These are phyloP conservation scores for Xylaria sp. DNA, from an alignment of 2,329 filamentous ascomycete species.

Conservation along the genomic window DNA sequence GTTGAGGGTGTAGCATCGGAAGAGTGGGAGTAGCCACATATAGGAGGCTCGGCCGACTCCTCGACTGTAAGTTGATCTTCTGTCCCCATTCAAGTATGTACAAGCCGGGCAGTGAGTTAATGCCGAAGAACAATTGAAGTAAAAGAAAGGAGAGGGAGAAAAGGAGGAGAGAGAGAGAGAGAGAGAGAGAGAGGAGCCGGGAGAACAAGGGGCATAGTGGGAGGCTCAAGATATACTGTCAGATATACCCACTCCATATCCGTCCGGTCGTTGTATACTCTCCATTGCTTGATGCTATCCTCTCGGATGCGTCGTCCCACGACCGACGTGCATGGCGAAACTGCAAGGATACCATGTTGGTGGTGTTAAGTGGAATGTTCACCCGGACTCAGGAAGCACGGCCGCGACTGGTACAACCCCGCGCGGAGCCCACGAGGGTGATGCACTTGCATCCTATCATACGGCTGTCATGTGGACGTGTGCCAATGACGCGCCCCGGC, in stretches of 20 bases:
- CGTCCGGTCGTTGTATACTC: not conserved
- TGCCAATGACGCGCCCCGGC: slow-evolving; percentile 25
- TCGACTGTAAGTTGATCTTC: slow-evolving; percentile 41
- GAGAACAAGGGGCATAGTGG: slow-evolving; percentile 20
- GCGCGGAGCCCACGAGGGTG: slow-evolving; percentile 24
- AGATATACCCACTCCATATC: slow-evolving; percentile 1
- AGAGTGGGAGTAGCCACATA: slow-evolving; percentile 36
- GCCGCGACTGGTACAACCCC: slow-evolving; percentile 25
- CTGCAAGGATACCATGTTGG: slow-evolving; percentile 11
- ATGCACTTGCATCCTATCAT: slow-evolving; percentile 19
- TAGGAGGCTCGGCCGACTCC: slow-evolving; percentile 45
- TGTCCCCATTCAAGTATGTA: slow-evolving; percentile 43
- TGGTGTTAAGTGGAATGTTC: slow-evolving; percentile 16
- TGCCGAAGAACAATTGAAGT: slow-evolving; percentile 11
- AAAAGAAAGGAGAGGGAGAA: slow-evolving; percentile 19
- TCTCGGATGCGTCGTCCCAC: slow-evolving; percentile 21
- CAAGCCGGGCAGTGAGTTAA: slow-evolving; percentile 18
- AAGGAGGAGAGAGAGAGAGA: slow-evolving; percentile 18
- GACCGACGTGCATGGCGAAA: slow-evolving; percentile 19
- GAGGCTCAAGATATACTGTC: slow-evolving; percentile 30
- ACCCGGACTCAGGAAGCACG: not conserved
- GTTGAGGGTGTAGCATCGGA: slow-evolving; percentile 32
- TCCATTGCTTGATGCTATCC: not conserved
- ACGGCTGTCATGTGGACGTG: slow-evolving; percentile 19
- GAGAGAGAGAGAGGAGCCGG: slow-evolving; percentile 20